phyloP scores from a whole-genome alignment of 2,329 filamentous ascomycete genomes.

The Fusarium virguliforme region DNA sequence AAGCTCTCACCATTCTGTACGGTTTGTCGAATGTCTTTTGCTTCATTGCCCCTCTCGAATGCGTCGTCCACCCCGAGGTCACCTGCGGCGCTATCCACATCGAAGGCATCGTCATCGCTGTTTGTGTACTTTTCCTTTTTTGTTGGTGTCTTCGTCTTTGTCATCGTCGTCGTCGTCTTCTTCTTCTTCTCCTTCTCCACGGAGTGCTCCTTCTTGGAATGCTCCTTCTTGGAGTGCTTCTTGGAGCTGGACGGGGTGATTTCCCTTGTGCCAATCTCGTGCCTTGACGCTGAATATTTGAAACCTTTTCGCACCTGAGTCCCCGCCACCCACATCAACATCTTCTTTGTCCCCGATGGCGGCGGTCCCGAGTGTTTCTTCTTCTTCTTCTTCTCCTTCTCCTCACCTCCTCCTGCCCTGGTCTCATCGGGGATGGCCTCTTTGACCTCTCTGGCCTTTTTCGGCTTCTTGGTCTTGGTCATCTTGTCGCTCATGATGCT shows the following conservation, averaged over 20 bases:
- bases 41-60: too few relatives aligned
- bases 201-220: conserved; percentile 15
- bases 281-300: neutral
- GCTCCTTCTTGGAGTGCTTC: conserved; percentile 6
- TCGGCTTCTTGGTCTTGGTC: conserved; percentile 3
- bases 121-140: neutral
- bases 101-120: neutral
- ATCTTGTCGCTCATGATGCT: neutral
- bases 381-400: conserved; percentile 13
- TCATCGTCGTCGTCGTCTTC: neutral
- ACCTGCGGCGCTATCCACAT: neutral
- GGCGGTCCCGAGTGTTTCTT: conserved; percentile 1
- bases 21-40: too few relatives aligned
- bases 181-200: conserved; percentile 1
- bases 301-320: neutral
- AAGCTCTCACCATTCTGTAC: conserved; percentile 11
- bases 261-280: neutral
- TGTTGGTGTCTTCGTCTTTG: neutral
- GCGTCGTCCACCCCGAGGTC: neutral
- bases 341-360: neutral
- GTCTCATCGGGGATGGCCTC: conserved; percentile 9
- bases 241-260: neutral
- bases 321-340: conserved; percentile 1
- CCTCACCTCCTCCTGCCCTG: neutral
- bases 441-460: conserved; percentile 19